Percentiles rank a stretch among this genome's conserved stretches.
These are phyloP conservation scores for cucumber (Cucumis sativus) DNA, from an alignment of 306 rosid genomes.

Conservation along the genomic window DNA sequence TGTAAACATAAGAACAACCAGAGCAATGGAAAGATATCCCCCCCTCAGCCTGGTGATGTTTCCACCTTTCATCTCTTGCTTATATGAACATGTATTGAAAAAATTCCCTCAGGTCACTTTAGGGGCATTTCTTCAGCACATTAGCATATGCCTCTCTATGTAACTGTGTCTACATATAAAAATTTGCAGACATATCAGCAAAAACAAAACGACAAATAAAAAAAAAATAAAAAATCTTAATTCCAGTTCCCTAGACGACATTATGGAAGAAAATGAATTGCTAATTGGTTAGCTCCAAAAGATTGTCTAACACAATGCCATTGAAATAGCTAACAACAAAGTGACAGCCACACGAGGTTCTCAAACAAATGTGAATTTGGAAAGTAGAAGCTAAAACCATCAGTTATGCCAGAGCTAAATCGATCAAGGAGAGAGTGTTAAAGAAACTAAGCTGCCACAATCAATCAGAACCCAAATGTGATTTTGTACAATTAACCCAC, in stretches of 20 bases:
- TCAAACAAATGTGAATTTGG: not conserved
- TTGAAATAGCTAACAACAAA: not conserved
- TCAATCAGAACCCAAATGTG: not conserved
- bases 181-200: not conserved
- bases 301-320: not conserved
- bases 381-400: not conserved
- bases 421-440: not conserved
- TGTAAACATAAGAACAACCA: slow-evolving; percentile 37
- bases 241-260: not conserved
- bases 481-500: not conserved
- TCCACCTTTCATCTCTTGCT: slow-evolving; percentile 53
- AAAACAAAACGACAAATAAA: not conserved
- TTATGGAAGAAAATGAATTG: not conserved
- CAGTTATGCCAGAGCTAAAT: not conserved
- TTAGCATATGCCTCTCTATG: not conserved
- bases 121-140: not conserved
- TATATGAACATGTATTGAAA: not conserved
- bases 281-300: not conserved
- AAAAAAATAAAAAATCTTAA: too few relatives aligned
- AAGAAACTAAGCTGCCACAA: not conserved
- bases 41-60: slow-evolving; percentile 29
- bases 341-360: not conserved
- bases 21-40: slow-evolving; percentile 30
- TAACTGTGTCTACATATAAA: not conserved
- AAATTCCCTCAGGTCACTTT: not conserved